phyloP scores from a whole-genome alignment of 2,329 filamentous ascomycete species.

The Grosmannia huntii region DNA sequence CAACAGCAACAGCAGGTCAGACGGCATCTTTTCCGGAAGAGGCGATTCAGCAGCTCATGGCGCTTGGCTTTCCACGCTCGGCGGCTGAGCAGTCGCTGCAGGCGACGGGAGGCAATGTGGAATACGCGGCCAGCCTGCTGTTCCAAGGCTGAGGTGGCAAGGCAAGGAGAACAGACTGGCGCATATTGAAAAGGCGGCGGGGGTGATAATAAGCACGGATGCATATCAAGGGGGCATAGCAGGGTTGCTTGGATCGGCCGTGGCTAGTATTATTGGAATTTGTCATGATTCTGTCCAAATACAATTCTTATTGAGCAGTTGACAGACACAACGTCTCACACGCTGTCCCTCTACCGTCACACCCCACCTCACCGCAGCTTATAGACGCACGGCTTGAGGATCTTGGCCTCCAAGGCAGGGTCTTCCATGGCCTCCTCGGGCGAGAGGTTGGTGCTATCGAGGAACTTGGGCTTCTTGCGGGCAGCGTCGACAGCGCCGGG shows the following conservation, averaged over 20 bases:
- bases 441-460: slow-evolving; percentile 43
- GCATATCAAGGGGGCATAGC: no score
- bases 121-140: slow-evolving; percentile 74
- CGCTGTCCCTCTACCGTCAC: no score
- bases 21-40: slow-evolving; percentile 38
- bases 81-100: slow-evolving; percentile 71
- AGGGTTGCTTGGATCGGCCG: no score
- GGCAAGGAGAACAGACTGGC: not conserved
- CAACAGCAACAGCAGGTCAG: not conserved
- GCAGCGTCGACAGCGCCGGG: slow-evolving; percentile 17
- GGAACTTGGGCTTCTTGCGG: slow-evolving; percentile 41
- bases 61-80: slow-evolving; percentile 63
- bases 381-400: slow-evolving; percentile 92
- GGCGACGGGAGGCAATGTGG: slow-evolving; percentile 73
- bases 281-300: no score
- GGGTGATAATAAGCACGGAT: not conserved
- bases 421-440: slow-evolving; percentile 40
- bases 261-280: no score
- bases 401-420: slow-evolving; percentile 45
- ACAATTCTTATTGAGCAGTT: no score
- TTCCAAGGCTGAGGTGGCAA: slow-evolving; percentile 32
- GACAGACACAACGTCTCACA: no score
- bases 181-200: not conserved
- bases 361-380: slow-evolving; percentile 55
- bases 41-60: slow-evolving; percentile 61